A percentile compares a stretch with the other conserved stretches of the same genome.
These are phyloP conservation scores for Glaciozyma martinii DNA, from an alignment of 768 basidiomycete species.

Conservation along the genomic window DNA sequence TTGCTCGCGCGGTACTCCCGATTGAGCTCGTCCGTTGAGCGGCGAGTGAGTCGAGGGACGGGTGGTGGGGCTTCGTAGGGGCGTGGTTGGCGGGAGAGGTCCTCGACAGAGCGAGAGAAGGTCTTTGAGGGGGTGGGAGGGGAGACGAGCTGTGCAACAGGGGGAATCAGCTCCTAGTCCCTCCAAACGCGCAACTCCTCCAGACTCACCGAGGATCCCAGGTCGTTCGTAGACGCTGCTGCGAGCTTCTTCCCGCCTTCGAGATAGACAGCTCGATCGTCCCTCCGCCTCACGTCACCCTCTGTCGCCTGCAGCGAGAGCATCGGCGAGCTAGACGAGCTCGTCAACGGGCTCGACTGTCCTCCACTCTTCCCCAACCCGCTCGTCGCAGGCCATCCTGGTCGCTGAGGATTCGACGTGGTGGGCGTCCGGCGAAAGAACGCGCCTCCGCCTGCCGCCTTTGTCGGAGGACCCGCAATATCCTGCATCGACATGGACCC, in stretches of 20 bases:
- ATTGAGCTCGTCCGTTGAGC: background rate
- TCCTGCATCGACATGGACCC: background rate
- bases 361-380: background rate
- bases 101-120: slow-evolving; percentile 7
- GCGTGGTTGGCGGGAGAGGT: background rate
- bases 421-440: background rate
- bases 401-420: background rate
- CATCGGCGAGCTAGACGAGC: background rate
- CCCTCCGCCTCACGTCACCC: background rate
- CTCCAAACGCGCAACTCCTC: background rate
- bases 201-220: background rate
- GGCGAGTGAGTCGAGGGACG: background rate
- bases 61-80: background rate
- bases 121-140: background rate
- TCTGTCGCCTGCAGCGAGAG: background rate
- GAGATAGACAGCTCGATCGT: background rate
- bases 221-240: background rate
- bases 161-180: background rate
- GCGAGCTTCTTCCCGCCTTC: background rate
- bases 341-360: background rate
- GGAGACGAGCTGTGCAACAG: background rate
- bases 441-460: background rate
- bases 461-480: background rate
- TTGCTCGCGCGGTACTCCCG: background rate
- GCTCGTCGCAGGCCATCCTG: background rate